Evolutionary conservation across 192 early-diverging fungal genomes (phyloP), one percentile per base, ranked within the genome.

Genomic region (Coemansia sp.): DNA sequence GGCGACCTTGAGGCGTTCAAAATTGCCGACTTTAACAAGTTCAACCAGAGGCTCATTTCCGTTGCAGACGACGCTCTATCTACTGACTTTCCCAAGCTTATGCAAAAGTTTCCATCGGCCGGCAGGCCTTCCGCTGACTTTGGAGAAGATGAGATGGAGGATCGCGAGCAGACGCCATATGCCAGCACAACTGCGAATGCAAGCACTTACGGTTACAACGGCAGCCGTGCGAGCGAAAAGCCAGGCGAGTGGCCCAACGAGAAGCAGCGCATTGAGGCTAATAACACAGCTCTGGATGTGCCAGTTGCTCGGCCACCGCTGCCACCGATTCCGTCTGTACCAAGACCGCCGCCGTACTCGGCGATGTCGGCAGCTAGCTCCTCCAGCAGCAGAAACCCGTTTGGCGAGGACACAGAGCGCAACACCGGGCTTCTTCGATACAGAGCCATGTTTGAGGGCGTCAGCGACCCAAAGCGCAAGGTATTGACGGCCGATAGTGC

Each of bases 1-100:
- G 79, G 86, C 54, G 91, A 88, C 39, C 70, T 95, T 6, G 62
- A 86, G 40, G 72, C 85, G 26, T 92, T 92, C 75, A 93, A 96
- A 63, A 85, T 94, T 26, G 92, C 93, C 42, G 91, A 90, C 59
- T 94, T 96, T 63, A 86, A 88, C 61, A 89, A 88, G 64, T 66
- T 94, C 60, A 91, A 89, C 69, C 84, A 88, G 44, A 88, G 89
- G 38, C 81, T 94, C 18, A 61, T 95, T 37, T 62, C 68, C 16
- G 72, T 49, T 9, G 89, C 89, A 0, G 92, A 96, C 53, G 89
- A 93, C 56, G 93, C 93, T 16, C 79, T 95, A 6, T 72, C 88
- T 0, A 50, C 75, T 6, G 93, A 94, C 68, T 86, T 95, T 11
- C 90, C 92, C 9, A 81, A 86, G 19, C 70, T 95, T 39, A 93